Percentiles rank a stretch among this genome's conserved stretches.
Evolutionary conservation across 75 land plant species (phyloP).

Genomic region (Sequoiadendron giganteum): DNA sequence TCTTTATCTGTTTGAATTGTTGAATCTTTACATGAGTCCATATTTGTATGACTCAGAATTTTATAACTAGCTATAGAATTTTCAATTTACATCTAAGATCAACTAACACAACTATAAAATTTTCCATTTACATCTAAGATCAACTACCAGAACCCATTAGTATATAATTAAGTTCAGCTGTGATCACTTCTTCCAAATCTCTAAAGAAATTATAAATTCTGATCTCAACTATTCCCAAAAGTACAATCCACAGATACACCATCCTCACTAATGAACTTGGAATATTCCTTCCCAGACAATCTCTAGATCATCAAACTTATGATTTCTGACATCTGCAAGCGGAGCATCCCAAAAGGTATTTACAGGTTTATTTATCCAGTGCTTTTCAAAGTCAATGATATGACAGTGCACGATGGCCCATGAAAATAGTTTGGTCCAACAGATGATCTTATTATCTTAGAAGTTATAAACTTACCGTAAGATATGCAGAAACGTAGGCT

Average conservation of each 20-base stretch:
- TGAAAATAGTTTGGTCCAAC: too few species aligned
- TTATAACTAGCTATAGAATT: background rate
- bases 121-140: background rate
- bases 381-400: too few species aligned
- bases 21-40: too few species aligned
- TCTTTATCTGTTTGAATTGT: too few species aligned
- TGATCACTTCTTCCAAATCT: background rate
- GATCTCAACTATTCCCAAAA: background rate
- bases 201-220: background rate
- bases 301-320: constrained; percentile 14
- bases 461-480: too few species aligned
- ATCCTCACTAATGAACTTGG: background rate
- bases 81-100: background rate
- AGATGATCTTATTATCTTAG: too few species aligned
- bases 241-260: background rate
- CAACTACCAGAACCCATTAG: background rate
- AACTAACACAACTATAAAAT: too few species aligned
- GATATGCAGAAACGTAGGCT: too few species aligned
- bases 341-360: constrained; percentile 39
- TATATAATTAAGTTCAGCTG: background rate
- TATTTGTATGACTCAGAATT: too few species aligned
- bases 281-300: background rate
- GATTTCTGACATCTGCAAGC: constrained; percentile 53
- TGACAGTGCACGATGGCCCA: too few species aligned
- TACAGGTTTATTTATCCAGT: too few species aligned